These are phyloP conservation scores for Neonothopanus nambi DNA, from an alignment of 1,284 basidiomycete species.

Conservation along the genomic window DNA sequence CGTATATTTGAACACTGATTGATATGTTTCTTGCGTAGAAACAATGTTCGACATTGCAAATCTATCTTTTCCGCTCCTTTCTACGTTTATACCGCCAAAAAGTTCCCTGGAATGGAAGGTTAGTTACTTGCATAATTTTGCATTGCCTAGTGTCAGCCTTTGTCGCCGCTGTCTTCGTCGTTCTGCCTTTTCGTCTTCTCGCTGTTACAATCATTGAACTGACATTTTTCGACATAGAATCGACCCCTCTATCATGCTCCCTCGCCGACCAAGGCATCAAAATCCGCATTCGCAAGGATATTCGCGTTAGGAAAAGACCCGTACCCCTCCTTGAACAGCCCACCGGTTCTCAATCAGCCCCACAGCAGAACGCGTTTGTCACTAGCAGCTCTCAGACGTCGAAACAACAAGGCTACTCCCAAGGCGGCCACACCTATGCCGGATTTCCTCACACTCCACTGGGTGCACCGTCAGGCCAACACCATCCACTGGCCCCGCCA, in stretches of 20 bases:
- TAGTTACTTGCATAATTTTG: constrained; percentile 24
- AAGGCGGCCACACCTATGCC: not conserved
- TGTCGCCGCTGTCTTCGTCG: too few relatives aligned
- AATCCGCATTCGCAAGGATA: constrained; percentile 89
- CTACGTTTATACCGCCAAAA: constrained; percentile 92
- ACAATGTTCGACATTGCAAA: constrained; percentile 85
- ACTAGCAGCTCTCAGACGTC: not conserved
- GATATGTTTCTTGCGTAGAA: constrained; percentile 39
- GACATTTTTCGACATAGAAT: constrained; percentile 52
- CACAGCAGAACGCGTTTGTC: not conserved
- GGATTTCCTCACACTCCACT: constrained; percentile 2
- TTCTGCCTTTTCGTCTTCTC: too few relatives aligned
- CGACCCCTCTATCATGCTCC: constrained; percentile 83
- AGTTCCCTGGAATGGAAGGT: constrained; percentile 94
- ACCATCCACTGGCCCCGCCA: constrained; percentile 13
- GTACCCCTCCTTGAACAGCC: constrained; percentile 22
- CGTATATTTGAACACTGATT: not conserved
- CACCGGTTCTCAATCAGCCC: not conserved
- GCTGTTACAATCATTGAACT: too few relatives aligned
- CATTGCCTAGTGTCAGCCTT: too few relatives aligned
- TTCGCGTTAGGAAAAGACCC: constrained; percentile 73
- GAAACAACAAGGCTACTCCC: not conserved
- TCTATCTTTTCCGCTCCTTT: constrained; percentile 85
- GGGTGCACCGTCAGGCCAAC: not conserved
- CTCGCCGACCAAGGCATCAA: constrained; percentile 93